Evolutionary conservation across 768 basidiomycete species (phyloP).

Genomic region (Tylopilus plumbeoviolaceoides): DNA sequence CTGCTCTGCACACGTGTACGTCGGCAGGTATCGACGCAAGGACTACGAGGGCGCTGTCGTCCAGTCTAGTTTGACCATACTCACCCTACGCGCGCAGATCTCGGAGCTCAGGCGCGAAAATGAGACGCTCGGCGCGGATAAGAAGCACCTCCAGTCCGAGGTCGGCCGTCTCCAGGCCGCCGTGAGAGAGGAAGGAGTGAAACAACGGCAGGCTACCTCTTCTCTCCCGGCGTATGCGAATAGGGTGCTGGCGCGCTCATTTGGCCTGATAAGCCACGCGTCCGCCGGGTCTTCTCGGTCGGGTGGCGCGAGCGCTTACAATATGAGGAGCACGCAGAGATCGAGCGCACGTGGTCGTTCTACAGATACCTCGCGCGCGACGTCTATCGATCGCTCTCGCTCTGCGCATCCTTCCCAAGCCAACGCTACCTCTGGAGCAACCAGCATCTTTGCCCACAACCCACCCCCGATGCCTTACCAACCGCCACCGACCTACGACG

Average conservation of each 20-base stretch:
- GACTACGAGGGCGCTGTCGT: conserved; percentile 36
- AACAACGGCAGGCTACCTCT: background rate
- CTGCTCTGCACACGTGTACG: conserved; percentile 56
- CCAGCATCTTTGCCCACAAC: conserved; percentile 26
- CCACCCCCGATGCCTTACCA: conserved; percentile 21
- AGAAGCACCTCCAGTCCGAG: conserved; percentile 26
- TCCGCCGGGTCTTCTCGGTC: conserved; percentile 22
- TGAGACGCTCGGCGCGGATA: conserved; percentile 21
- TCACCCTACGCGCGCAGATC: conserved; percentile 40
- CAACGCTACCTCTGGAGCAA: conserved; percentile 7
- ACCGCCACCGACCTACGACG: conserved; percentile 9
- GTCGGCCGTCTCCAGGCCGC: conserved; percentile 11
- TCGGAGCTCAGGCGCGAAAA: conserved; percentile 35
- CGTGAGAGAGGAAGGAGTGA: conserved; percentile 12
- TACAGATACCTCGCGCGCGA: background rate
- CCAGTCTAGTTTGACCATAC: conserved; percentile 47
- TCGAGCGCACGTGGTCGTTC: background rate
- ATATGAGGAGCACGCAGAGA: background rate
- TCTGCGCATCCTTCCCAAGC: background rate
- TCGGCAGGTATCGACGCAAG: conserved; percentile 27
- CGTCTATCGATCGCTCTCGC: background rate
- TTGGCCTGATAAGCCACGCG: conserved; percentile 15
- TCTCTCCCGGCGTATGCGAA: background rate
- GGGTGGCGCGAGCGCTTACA: background rate
- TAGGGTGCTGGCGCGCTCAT: background rate